Base-by-base conservation (phyloP, 1,284 basidiomycete genomes). In the Ceratobasidium sp. region DNA sequence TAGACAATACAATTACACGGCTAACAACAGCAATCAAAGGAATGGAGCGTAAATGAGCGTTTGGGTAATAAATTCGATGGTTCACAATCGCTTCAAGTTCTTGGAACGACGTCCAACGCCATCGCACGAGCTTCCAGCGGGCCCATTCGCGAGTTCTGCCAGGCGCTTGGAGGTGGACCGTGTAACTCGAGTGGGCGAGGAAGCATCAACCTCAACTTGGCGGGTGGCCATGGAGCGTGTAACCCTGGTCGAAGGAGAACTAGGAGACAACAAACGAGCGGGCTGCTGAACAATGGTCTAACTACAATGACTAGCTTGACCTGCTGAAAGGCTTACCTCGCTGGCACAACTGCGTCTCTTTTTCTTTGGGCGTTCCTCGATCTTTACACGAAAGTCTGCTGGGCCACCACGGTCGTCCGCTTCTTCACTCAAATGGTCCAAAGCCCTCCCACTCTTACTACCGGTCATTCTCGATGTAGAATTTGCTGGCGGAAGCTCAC, bases 151-250 rank as follows among this genome's bases (percentile, higher is more conserved):
- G n/a, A 59, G 10, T 28, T 74, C 59, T 28, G 57, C 42, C 26
- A 74, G 46, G 12, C 70, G 70, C 42, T 74, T 74, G 23, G 70
- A 74, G 13, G 70, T 57, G 10, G 70, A 74, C 44, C 70, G 46
- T 7, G 70, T 74, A 13, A 74, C 70, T 17, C 70, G 57, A 5
- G 44, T 74, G 1, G 70, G 70, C 7, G 70, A 33, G 33, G 33
- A 33, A 33, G 33, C 42, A 13, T 52, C 7, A 23, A 38, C 59
- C 7, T 75, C 56, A 23, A 48, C 71, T n/a, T 75, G 71, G 50
- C 61, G 61, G 54, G 61, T 48, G 10, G 59, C 61, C 71, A 75
- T 64, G 33, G 71, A 46, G 26, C 71, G 38, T 3, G 71, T 75
- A 2, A 65, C 71, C 42, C 70, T 40, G 13, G n/a, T 28, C 33